Evolutionary conservation across 306 rosid species (phyloP).

Genomic region (Arachis stenosperma): DNA sequence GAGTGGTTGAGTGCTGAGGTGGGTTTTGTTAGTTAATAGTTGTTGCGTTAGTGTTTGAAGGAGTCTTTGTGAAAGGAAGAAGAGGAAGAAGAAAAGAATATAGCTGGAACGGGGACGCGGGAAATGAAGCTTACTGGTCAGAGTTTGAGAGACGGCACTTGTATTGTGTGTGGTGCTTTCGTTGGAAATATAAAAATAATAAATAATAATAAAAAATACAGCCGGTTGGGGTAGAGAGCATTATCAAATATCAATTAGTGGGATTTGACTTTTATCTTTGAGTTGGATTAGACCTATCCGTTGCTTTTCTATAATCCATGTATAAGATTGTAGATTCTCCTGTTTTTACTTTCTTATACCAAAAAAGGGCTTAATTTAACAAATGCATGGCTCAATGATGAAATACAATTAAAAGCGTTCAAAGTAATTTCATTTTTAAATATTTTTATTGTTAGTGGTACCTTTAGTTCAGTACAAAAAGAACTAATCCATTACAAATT

Average conservation of each 20-base stretch:
- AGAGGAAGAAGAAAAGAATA: conserved; percentile 31
- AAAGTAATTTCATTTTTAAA: not conserved
- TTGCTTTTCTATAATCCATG: not conserved
- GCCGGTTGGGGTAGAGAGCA: conserved; percentile 26
- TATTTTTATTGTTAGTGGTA: too few relatives aligned
- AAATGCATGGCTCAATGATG: not conserved
- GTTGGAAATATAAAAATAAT: conserved; percentile 5
- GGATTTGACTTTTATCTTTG: conserved; percentile 28
- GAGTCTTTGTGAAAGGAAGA: conserved; percentile 48
- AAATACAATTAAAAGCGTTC: not conserved
- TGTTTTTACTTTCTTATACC: too few relatives aligned
- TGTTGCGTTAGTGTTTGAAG: conserved; percentile 41
- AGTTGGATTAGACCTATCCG: not conserved
- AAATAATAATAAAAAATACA: not conserved
- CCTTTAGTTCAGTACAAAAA: too few relatives aligned
- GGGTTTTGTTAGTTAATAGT: not conserved
- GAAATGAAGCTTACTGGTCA: conserved; percentile 47
- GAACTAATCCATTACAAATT: too few relatives aligned
- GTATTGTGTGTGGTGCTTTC: not conserved
- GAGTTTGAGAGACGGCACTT: conserved; percentile 7
- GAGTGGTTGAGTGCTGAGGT: not conserved
- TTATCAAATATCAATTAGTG: not conserved
- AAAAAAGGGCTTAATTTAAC: too few relatives aligned
- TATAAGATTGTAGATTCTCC: too few relatives aligned
- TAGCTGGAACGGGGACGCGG: conserved; percentile 52